Base-by-base conservation (phyloP, 495 filamentous ascomycete species). In the Penicillium coprophilum region DNA sequence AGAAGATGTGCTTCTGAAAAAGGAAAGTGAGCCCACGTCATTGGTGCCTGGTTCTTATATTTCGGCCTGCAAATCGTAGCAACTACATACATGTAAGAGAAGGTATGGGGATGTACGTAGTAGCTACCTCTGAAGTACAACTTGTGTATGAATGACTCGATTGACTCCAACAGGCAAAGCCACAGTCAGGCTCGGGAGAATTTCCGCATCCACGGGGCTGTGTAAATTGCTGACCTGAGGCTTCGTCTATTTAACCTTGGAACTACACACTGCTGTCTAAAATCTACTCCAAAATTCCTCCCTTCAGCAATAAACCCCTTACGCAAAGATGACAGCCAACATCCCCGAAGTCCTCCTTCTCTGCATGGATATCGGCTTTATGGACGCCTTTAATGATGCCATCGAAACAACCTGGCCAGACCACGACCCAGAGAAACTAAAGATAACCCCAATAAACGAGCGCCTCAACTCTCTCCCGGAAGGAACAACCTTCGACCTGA, bases 311-410 rank as follows among this genome's bases (percentile, higher is more conserved):
- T 6, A 44, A 51, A 4, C 19, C 23, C 8, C 17, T 15, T 7
- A 24, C 19, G 9, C 19, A 46, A 65, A 59, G 19, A 68, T 72
- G 69, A 61, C 67, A 0, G 27, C 55, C 20, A 67, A 68, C n/a
- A 67, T 76, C 53, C 75, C 75, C 11, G 63, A 70, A 27, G 71
- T 76, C 20, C 61, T 71, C 30, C 63, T 78, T 20, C 67, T 77
- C 34, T 76, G 74, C 64, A 65, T 68, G 63, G 64, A 72, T 17
- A 17, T 34, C 12, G 21, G 55, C 27, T 68, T 58, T 62, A 71
- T 70, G 30, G 54, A 56, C 6, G 68, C 72, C 21, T 75, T 75
- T 56, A 60, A 66, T 8, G 6, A 56, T 9, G 70, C 69, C 1
- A 36, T 66, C 5, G 9, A 47, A 11, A 55, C 50, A 3, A 56